These are phyloP conservation scores for Coemansia sp. DNA, from an alignment of 192 early-diverging fungal species.

Conservation along the genomic window DNA sequence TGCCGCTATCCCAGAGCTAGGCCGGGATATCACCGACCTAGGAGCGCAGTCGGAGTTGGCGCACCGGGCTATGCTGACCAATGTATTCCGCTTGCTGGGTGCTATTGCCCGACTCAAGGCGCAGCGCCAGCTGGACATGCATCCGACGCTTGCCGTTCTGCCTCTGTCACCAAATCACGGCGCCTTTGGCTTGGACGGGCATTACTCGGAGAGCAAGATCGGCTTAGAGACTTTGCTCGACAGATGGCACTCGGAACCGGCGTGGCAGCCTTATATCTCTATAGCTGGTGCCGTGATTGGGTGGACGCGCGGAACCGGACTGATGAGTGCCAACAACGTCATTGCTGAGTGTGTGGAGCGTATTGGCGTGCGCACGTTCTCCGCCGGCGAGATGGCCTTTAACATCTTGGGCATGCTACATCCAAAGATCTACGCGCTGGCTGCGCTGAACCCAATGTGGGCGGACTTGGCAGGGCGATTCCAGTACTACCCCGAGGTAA, in stretches of 20 bases:
- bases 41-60: slow-evolving; percentile 85
- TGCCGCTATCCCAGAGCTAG: slow-evolving; percentile 85
- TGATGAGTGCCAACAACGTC: slow-evolving; percentile 91
- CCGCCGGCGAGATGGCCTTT: slow-evolving; percentile 90
- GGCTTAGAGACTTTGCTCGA: slow-evolving; percentile 89
- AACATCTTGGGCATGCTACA: slow-evolving; percentile 90
- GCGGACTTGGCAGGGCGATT: slow-evolving; percentile 95
- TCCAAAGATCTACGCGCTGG: slow-evolving; percentile 70
- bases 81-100: slow-evolving; percentile 85
- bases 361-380: slow-evolving; percentile 89
- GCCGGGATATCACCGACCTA: slow-evolving; percentile 78
- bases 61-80: slow-evolving; percentile 92
- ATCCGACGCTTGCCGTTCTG: slow-evolving; percentile 84
- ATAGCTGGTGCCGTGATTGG: slow-evolving; percentile 93
- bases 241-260: slow-evolving; percentile 84
- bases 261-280: slow-evolving; percentile 80
- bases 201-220: slow-evolving; percentile 93
- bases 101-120: slow-evolving; percentile 80
- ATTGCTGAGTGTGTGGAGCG: slow-evolving; percentile 73
- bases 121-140: slow-evolving; percentile 66
- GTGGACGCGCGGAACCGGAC: slow-evolving; percentile 95
- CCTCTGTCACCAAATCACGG: slow-evolving; percentile 97
- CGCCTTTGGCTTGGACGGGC: slow-evolving; percentile 88
- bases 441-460: slow-evolving; percentile 81
- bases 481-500: slow-evolving; percentile 67